Percentiles rank a stretch among this genome's conserved stretches.
phyloP scores from a whole-genome alignment of 176 grass and related monocot genomes.

The Ampelocalamus luodianensis region DNA sequence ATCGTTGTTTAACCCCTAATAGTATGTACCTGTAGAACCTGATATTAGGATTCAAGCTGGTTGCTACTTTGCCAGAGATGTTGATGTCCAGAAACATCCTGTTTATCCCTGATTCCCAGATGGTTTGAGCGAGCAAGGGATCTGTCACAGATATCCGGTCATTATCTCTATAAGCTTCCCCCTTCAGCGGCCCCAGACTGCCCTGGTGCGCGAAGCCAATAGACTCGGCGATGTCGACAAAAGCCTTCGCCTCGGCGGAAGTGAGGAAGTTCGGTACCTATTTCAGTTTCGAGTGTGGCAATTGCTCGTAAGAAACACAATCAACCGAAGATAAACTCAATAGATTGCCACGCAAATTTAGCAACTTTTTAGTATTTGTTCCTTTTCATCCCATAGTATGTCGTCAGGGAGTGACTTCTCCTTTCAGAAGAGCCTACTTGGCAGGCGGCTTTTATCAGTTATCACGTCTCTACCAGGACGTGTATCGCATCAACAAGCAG shows the following conservation, averaged over 20 bases:
- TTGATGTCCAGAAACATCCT: conserved; percentile 70
- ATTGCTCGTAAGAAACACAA: conserved; percentile 15
- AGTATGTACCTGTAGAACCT: conserved; percentile 80
- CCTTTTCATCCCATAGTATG: background rate
- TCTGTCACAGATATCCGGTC: conserved; percentile 85
- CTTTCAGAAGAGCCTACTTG: background rate
- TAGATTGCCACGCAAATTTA: background rate
- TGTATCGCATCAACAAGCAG: background rate
- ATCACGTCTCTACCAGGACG: background rate
- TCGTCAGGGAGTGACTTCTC: background rate
- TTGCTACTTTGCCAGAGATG: conserved; percentile 64
- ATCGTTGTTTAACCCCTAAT: conserved; percentile 4
- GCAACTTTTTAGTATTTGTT: background rate
- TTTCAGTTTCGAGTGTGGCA: conserved; percentile 18
- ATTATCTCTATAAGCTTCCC: conserved; percentile 90
- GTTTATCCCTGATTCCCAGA: conserved; percentile 91
- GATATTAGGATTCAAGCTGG: conserved; percentile 86
- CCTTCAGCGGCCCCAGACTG: conserved; percentile 79
- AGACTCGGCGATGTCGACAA: conserved; percentile 66
- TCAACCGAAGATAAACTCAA: background rate
- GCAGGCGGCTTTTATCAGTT: background rate
- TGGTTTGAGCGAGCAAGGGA: conserved; percentile 68
- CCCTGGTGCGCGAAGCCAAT: conserved; percentile 85
- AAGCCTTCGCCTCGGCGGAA: conserved; percentile 69
- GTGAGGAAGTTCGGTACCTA: conserved; percentile 82